phyloP scores from a whole-genome alignment of 805 yeast genomes.

The Grigorovia yakushimaensis region DNA sequence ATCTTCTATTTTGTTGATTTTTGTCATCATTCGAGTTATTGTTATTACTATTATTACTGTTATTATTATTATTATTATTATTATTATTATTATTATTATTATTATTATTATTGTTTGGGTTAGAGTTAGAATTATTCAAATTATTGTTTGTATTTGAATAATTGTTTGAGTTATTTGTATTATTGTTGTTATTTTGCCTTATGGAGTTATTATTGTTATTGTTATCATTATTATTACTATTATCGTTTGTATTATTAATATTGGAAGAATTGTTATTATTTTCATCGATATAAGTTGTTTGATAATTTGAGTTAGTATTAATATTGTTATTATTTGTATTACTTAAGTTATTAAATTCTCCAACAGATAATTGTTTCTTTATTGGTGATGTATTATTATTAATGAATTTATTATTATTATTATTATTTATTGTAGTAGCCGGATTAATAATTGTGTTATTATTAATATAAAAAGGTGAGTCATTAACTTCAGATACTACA shows the following conservation, averaged over 20 bases:
- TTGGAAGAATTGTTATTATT: constrained; percentile 2
- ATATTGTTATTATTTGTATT: not conserved
- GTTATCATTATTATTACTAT: constrained; percentile 3
- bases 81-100: constrained; percentile 4
- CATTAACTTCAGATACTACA: not conserved
- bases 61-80: constrained; percentile 6
- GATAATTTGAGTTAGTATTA: not conserved
- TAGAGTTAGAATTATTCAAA: not conserved
- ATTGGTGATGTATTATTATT: not conserved
- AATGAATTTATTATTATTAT: not conserved
- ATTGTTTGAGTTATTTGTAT: too few relatives aligned
- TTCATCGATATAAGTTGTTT: constrained; percentile 1
- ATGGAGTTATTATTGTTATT: constrained; percentile 1
- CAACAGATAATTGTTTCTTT: too few relatives aligned
- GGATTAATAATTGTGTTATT: not conserved
- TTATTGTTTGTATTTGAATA: too few relatives aligned
- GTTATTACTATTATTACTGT: constrained; percentile 8
- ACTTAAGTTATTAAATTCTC: too few relatives aligned
- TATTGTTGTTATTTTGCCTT: constrained; percentile 1
- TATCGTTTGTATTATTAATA: constrained; percentile 3
- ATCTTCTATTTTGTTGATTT: constrained; percentile 15
- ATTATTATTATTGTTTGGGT: constrained; percentile 1
- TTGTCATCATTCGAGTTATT: constrained; percentile 15
- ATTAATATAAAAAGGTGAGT: not conserved
- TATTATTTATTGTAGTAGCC: not conserved